Base-by-base conservation (phyloP, 352 stramenopile species). In the Plasmopara muralis region DNA sequence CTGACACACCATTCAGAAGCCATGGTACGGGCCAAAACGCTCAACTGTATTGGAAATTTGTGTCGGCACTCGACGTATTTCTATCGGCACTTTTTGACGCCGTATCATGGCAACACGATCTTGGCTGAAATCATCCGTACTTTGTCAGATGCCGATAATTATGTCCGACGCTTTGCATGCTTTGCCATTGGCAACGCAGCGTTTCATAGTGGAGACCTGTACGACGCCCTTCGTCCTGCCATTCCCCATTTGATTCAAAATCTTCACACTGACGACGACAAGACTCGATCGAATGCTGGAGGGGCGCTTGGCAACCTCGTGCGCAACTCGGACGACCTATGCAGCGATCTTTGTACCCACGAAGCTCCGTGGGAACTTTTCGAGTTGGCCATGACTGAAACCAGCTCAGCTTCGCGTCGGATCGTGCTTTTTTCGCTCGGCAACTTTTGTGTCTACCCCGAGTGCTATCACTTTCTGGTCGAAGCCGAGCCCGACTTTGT, bases 131-230 rank as follows among this genome's bases (percentile, higher is more conserved):
- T 95, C 10, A 72, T 95, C 20, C 48, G 43, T 33, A 61, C 70
- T 0, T 70, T 92, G 7, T 62, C 52, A 0, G 86, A 96, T 43
- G 31, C 57, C 0, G 83, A 97, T 57, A 70, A 67, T n/a, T 87
- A 88, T 47, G 87, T 93, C 6, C 72, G 87, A 0, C 93, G 93
- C 15, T 97, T 97, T 41, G 91, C 92, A 4, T 96, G 85, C 70
- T 97, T 97, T 62, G 90, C 88, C n/a, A 79, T 98, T 31, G 92
- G 92, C 31, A 98, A 98, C 52, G 89, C 87, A 13, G 88, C 91
- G 7, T 98, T 97, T 55, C 86, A 97, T 65, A 86, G 70, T 47
- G 69, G 63, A 12, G 53, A 68, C 2, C 53, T 98, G 3, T 97
- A 97, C 58, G 33, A 69, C 4, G 47, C 57, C 5, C 70, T 98